Evolutionary conservation across 2,329 filamentous ascomycete genomes (phyloP), one percentile per base, ranked within the genome.

Genomic region (Cladobotryum mycophilum): DNA sequence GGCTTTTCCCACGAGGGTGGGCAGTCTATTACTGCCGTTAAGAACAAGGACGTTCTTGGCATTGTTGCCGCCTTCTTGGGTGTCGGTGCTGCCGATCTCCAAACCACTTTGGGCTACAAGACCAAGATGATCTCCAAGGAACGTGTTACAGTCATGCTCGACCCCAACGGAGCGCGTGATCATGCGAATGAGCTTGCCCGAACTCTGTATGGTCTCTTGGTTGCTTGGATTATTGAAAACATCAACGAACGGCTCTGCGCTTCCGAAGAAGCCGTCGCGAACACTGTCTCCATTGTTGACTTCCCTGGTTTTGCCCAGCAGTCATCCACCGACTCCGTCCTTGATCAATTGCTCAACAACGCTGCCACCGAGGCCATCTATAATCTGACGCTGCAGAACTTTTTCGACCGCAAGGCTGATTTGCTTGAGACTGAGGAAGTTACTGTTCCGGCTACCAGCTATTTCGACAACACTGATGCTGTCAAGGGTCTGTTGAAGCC

Each of bases 81-180:
- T 43, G 86, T 99, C 6, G 81, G 84, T 60, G 80, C 86, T 9
- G 76, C 82, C 45, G 89, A 95, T 53, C 76, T 99, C 5, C 91
- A 99, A 70, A 84, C 81, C 37, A 95, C 89, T 30, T 76, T 99
- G 52, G 89, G 91, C 3, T 96, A 96, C 76, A 95, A 95, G 73
- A 97, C 90, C 17, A 96, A 95, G 76, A 96, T 93, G 59, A 85
- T 99, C 51, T 88, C 95, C 64, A 87, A 90, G 56, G 93, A 99
- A 74, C 86, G 93, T 49, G 93, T 99, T n/a, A 99, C 93, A 0
- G 88, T 99, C 57, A 95, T 99, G 91, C 80, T 99, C 34, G 93
- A 99, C 64, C 89, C 92, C 6, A 84, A 83, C 51, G 93, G 93
- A 37, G 93, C 93, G 42, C 85, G 90, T 46, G 85, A 83, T 37